Conservation (phyloP, 2,329 filamentous ascomycete genomes). For the Bipolaris bicolor region DNA sequence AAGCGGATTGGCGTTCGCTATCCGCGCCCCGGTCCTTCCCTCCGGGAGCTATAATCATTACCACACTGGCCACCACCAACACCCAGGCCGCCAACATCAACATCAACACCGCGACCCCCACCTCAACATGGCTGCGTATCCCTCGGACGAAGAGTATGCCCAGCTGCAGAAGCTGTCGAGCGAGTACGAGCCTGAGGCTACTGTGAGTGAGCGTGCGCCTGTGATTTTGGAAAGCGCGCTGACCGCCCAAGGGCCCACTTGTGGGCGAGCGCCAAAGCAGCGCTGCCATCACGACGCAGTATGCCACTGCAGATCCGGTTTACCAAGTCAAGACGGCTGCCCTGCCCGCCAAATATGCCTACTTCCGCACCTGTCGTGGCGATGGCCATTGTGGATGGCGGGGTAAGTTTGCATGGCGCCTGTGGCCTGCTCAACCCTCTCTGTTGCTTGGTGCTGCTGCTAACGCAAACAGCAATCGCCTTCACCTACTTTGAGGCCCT, state of each 20-base stretch:
- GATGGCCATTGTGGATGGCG: conserved; percentile 98
- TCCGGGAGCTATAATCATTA: conserved; percentile 42
- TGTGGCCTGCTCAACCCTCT: neutral
- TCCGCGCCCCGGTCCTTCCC: conserved; percentile 49
- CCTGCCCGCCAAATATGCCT: conserved; percentile 81
- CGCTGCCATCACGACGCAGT: conserved; percentile 79
- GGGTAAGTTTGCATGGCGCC: conserved; percentile 65
- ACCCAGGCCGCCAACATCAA: conserved; percentile 32
- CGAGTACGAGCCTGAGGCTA: conserved; percentile 63
- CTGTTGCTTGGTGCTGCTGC: conserved; percentile 14
- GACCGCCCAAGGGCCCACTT: conserved; percentile 71
- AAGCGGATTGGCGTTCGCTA: conserved; percentile 39
- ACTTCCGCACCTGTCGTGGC: conserved; percentile 85
- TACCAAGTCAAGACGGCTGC: conserved; percentile 87
- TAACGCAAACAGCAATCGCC: conserved; percentile 72
- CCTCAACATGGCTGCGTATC: conserved; percentile 48
- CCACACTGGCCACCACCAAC: conserved; percentile 39
- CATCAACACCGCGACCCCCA: conserved; percentile 33
- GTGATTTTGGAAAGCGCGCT: conserved; percentile 18
- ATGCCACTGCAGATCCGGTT: conserved; percentile 83
- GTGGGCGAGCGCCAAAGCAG: conserved; percentile 81
- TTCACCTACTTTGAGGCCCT: conserved; percentile 93
- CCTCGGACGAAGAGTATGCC: conserved; percentile 62
- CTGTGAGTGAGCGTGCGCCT: conserved; percentile 53
- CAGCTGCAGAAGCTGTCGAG: conserved; percentile 67